Evolutionary conservation across 2,329 filamentous ascomycete species (phyloP).

Genomic region (Phialocephala subalpina): DNA sequence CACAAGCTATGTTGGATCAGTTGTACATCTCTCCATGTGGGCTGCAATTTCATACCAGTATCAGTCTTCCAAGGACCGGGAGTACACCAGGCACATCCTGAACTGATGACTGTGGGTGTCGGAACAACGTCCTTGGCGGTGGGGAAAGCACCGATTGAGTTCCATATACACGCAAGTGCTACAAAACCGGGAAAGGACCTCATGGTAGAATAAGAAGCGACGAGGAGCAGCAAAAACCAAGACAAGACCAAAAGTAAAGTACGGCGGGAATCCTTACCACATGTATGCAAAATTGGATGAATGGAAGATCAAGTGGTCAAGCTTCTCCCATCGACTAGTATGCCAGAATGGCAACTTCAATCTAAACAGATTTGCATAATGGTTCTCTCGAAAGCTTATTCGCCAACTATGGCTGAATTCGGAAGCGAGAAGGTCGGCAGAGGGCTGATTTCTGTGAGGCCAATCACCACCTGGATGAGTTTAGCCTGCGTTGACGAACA

Average conservation of each 20-base stretch:
- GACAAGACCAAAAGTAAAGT: not conserved
- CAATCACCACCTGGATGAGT: not conserved
- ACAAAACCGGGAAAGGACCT: not conserved
- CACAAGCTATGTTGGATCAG: constrained; percentile 22
- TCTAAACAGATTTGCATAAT: not conserved
- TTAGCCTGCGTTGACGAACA: not conserved
- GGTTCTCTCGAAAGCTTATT: not conserved
- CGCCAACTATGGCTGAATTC: constrained; percentile 1
- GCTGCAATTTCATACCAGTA: constrained; percentile 14
- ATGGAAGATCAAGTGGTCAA: not conserved
- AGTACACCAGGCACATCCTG: constrained; percentile 22
- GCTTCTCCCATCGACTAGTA: not conserved
- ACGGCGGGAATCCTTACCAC: not conserved
- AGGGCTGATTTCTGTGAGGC: not conserved
- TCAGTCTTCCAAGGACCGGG: constrained; percentile 21
- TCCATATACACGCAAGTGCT: constrained; percentile 1
- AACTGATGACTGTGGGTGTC: constrained; percentile 17
- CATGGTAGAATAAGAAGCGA: not conserved
- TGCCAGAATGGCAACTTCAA: not conserved
- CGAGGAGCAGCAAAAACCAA: not conserved
- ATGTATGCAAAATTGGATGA: not conserved
- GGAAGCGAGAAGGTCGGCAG: not conserved
- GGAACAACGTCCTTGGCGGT: constrained; percentile 8
- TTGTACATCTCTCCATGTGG: not conserved
- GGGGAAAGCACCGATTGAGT: not conserved